Evolutionary conservation across 2,329 filamentous ascomycete species (phyloP), one percentile per base, ranked within the genome.

Genomic region (Colletotrichum godetiae): DNA sequence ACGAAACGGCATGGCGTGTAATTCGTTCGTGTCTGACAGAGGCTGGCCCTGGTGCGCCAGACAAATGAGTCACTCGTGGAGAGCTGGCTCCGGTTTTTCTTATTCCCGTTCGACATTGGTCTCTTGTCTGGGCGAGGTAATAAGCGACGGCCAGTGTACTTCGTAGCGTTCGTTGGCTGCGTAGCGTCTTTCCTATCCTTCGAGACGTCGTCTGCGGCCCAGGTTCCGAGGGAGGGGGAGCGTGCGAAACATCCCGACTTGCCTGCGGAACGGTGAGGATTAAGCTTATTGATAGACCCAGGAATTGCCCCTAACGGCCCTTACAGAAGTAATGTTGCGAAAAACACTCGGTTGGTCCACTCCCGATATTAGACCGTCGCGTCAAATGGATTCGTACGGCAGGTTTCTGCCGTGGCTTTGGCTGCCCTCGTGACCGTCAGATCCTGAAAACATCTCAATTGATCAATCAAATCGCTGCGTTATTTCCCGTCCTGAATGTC

Each of bases 261-360:
- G 24, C 24, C 27, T 53, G 58, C 37, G 62, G 68, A 53, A 67
- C 61, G 29, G 46, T 56, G 49, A 65, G 52, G 53, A 67, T 68
- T 74, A 74, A 74, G 72, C 68, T 74, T 74, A 72, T 68, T 64
- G 68, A 68, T 63, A 72, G 67, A 31, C 72, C 62, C 46, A 52
- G 46, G 62, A 42, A 63, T 59, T 52, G 37, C 72, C 67, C 64
- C 49, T 31, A 37, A 57, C 62, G 56, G 22, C 46, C 37, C 62
- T 31, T 12, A 24, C 57, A 60, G 29, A 42, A 58, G 49, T 29
- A 65, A 22, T 31, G n/a, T 55, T 46, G 70, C 71, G 71, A 71
- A 73, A 73, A 73, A 42, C 71, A 73, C 46, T 65, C 71, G 71
- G 71, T 70, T 66, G 49, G 52, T 24, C 29, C 35, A 11, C 22